A percentile compares a stretch with the other conserved stretches of the same genome.
These are phyloP conservation scores for Coniochaeta sp. DNA, from an alignment of 2,329 filamentous ascomycete species.

Conservation along the genomic window DNA sequence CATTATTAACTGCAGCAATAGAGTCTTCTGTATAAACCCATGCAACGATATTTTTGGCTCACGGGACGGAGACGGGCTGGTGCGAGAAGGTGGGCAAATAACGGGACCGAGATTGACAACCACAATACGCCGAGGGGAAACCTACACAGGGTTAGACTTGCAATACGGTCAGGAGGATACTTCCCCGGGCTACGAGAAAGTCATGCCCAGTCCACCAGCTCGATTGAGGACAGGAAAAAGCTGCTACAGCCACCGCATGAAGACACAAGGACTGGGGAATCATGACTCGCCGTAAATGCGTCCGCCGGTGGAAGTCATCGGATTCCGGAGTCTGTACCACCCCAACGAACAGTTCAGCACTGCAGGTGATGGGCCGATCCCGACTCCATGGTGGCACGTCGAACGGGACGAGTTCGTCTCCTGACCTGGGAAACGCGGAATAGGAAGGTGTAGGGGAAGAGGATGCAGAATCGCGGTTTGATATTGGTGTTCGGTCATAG, in stretches of 20 bases:
- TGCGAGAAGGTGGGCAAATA: constrained; percentile 3
- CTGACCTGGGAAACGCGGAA: not conserved
- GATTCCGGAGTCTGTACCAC: not conserved
- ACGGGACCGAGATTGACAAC: constrained; percentile 13
- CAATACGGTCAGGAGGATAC: not conserved
- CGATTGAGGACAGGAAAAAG: not conserved
- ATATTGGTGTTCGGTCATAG: not conserved
- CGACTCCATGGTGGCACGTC: not conserved
- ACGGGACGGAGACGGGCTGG: constrained; percentile 5
- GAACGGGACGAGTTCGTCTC: not conserved
- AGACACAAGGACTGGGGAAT: not conserved
- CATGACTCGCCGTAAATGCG: not conserved
- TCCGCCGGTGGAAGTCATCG: not conserved
- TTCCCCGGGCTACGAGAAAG: not conserved
- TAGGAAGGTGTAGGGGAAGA: not conserved
- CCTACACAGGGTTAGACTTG: not conserved
- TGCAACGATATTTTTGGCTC: constrained; percentile 14
- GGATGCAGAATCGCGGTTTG: not conserved
- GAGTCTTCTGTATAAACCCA: constrained; percentile 6
- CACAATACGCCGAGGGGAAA: not conserved
- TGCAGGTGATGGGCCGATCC: not conserved
- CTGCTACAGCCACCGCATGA: not conserved
- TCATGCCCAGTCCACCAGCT: not conserved
- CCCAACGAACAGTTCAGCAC: not conserved
- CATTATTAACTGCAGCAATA: constrained; percentile 6